Evolutionary conservation across 306 rosid species (phyloP), one percentile per base, ranked within the genome.

Genomic region (Cercis canadensis): DNA sequence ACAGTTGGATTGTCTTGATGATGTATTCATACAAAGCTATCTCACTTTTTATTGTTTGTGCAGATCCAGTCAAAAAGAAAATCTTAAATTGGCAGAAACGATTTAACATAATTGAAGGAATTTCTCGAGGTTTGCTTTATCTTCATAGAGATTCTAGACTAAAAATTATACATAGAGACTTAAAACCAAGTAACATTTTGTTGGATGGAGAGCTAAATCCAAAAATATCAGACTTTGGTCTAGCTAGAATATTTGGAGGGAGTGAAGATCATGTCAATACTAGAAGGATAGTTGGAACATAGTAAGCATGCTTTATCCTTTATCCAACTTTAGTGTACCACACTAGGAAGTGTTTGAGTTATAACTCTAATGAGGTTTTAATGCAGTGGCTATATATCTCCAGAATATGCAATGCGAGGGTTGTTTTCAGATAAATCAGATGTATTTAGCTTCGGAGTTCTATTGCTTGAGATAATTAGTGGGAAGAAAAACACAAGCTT

Each of bases 401-500:
- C 47, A 31, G 21, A 58, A 32, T 58, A 59, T 59, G 65, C 65
- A 36, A 59, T 36, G 15, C 8, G 8, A 33, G n/a, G 47, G 24
- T 0, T 59, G 0, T 59, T 59, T 59, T 59, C 65, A 59, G 31
- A 59, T 21, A 59, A 36, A 59, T 59, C 46, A 36, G 45, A 59
- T 33, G 8, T 59, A 2, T 59, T 13, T 8, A 59, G 29, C 32
- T 16, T 32, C 8, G 65, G 65, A 0, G 65, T 59, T 37, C 32
- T 59, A 17, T 17, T 59, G 2, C 47, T 59, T 13, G 47, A 59
- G 14, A 37, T 34, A 33, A 41, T 33, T 37, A 59, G 65, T 34
- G 24, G 46, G 14, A 59, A 44, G 34, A 59, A 11, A 34, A 36
- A 24, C 29, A 24, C 29, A 24, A 24, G 29, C 29, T 24, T 24